A percentile compares a stretch with the other conserved stretches of the same genome.
Evolutionary conservation across 2,329 filamentous ascomycete species (phyloP).

Genomic region (Alternaria solani): DNA sequence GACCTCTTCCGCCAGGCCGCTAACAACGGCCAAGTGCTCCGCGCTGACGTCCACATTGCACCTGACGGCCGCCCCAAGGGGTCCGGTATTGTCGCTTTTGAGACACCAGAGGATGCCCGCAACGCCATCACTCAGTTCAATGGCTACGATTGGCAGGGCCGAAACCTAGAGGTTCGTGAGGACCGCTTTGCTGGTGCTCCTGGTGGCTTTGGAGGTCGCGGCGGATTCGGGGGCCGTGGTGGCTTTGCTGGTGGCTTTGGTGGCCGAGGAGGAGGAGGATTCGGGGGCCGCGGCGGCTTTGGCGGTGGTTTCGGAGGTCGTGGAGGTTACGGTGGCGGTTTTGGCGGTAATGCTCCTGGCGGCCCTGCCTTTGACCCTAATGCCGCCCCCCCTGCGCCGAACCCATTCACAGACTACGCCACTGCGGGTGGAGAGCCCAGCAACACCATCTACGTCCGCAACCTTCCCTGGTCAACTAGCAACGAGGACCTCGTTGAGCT

Average conservation of each 20-base stretch:
- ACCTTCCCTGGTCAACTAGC: conserved; percentile 98
- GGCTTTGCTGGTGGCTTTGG: conserved; percentile 41
- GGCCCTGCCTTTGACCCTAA: conserved; percentile 58
- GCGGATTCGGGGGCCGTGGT: conserved; percentile 46
- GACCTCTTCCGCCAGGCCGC: conserved; percentile 94
- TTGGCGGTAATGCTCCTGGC: conserved; percentile 50
- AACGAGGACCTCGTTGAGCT: conserved; percentile 97
- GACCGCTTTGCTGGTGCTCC: conserved; percentile 82
- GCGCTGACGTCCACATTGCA: conserved; percentile 92
- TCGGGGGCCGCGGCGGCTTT: conserved; percentile 63
- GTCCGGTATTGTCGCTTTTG: conserved; percentile 95
- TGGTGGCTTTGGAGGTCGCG: conserved; percentile 49
- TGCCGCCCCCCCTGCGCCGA: conserved; percentile 68
- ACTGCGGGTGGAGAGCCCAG: conserved; percentile 85
- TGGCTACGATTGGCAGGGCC: conserved; percentile 97
- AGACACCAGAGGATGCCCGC: conserved; percentile 91
- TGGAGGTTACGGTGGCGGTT: conserved; percentile 44
- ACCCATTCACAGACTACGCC: conserved; percentile 93
- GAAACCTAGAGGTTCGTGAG: conserved; percentile 91
- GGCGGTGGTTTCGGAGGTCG: conserved; percentile 60
- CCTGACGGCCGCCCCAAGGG: conserved; percentile 94
- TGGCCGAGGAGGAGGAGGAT: conserved; percentile 50
- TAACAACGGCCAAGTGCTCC: conserved; percentile 69
- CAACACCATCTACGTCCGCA: conserved; percentile 92
- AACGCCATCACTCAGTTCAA: conserved; percentile 98